Conservation (phyloP, 768 basidiomycete species). For the Collybia sp. region DNA sequence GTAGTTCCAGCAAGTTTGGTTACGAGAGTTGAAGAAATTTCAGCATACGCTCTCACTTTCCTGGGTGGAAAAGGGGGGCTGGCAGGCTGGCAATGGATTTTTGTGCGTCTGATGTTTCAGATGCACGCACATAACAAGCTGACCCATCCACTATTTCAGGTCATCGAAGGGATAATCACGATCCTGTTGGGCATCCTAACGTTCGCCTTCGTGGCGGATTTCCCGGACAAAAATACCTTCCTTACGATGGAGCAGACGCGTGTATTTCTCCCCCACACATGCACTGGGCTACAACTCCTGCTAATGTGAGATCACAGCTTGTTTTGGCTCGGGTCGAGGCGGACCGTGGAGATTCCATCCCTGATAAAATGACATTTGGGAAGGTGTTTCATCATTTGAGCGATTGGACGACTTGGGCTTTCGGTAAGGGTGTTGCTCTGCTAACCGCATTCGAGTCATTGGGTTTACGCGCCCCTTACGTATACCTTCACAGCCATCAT, state of each 20-base stretch:
- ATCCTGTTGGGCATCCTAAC: slow-evolving; percentile 15
- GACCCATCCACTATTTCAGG: slow-evolving; percentile 7
- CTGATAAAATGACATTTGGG: slow-evolving; percentile 22
- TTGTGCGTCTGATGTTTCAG: slow-evolving; percentile 11
- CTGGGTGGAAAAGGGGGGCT: slow-evolving; percentile 10
- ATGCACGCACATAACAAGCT: background rate
- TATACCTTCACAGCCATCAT: slow-evolving; percentile 20
- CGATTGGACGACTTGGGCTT: slow-evolving; percentile 33
- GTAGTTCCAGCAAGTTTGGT: background rate
- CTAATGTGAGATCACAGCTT: slow-evolving; percentile 1
- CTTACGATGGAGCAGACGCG: slow-evolving; percentile 29
- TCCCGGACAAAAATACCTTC: slow-evolving; percentile 25
- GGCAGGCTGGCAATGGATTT: slow-evolving; percentile 23
- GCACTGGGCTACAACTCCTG: slow-evolving; percentile 2
- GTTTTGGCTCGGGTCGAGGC: slow-evolving; percentile 26
- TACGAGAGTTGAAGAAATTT: background rate
- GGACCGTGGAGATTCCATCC: slow-evolving; percentile 32
- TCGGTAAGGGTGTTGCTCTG: slow-evolving; percentile 16
- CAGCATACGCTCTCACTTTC: slow-evolving; percentile 11
- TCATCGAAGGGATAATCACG: slow-evolving; percentile 20
- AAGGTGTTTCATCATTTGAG: slow-evolving; percentile 29
- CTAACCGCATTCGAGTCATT: too few relatives aligned
- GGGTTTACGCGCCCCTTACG: background rate
- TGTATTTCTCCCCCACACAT: slow-evolving; percentile 9
- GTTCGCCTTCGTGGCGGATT: slow-evolving; percentile 17